Evolutionary conservation across 2,329 filamentous ascomycete genomes (phyloP).

Genomic region (Colletotrichum tofieldiae): DNA sequence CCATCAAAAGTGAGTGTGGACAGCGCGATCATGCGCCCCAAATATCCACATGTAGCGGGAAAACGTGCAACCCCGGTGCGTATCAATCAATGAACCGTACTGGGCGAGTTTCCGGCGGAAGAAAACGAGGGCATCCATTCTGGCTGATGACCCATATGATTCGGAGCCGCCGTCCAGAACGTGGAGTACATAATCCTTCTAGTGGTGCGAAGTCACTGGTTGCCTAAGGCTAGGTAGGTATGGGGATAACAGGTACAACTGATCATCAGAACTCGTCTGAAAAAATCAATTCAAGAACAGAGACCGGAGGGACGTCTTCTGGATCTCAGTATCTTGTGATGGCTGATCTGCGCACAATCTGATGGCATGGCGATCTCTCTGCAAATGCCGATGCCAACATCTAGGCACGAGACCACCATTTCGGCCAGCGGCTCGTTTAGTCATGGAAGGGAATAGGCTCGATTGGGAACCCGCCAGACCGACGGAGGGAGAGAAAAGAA

Average conservation of each 20-base stretch:
- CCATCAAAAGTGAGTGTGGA: constrained; percentile 23
- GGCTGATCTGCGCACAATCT: neutral
- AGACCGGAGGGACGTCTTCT: constrained; percentile 23
- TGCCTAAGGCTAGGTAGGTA: neutral
- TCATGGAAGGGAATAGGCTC: neutral
- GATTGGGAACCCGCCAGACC: constrained; percentile 12
- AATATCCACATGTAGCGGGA: constrained; percentile 37
- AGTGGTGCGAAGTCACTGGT: constrained; percentile 1
- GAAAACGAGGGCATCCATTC: neutral
- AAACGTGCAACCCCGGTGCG: constrained; percentile 34
- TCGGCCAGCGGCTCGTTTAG: neutral
- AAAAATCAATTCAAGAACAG: neutral
- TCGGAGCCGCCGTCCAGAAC: constrained; percentile 27
- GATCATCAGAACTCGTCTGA: constrained; percentile 3
- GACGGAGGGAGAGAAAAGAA: neutral
- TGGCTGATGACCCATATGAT: constrained; percentile 7
- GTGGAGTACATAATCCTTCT: neutral
- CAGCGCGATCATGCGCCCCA: constrained; percentile 35
- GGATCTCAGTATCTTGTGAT: neutral
- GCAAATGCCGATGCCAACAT: constrained; percentile 19
- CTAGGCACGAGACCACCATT: neutral
- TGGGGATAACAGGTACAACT: constrained; percentile 12
- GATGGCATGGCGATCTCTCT: neutral
- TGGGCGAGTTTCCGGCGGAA: constrained; percentile 1
- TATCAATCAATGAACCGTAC: constrained; percentile 19